Percentiles rank a stretch among this genome's conserved stretches.
Conservation (phyloP, 78 protist species). For the Trichosphaerium sp. region DNA sequence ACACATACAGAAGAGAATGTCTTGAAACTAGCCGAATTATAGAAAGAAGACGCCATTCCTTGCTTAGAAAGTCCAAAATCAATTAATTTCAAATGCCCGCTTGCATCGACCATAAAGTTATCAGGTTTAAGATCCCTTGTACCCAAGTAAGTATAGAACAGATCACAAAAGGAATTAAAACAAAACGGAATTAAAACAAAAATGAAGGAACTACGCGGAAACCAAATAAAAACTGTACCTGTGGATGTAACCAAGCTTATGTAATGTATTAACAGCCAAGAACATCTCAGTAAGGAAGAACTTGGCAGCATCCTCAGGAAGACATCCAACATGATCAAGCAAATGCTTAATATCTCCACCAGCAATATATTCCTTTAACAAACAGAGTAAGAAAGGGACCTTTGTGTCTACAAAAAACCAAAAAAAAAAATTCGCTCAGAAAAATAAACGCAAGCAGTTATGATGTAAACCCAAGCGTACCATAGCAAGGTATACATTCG, state of each 20-base stretch:
- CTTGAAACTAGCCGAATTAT: too few relatives aligned
- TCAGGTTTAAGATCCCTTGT: conserved; percentile 87
- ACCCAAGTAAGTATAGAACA: too few relatives aligned
- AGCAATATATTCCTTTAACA: conserved; percentile 34
- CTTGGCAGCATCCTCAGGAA: conserved; percentile 49
- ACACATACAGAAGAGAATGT: too few relatives aligned
- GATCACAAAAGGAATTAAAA: too few relatives aligned
- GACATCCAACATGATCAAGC: conserved; percentile 17
- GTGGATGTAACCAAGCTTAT: conserved; percentile 60
- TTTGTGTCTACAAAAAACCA: too few relatives aligned
- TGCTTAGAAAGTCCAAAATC: conserved; percentile 91
- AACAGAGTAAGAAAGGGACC: too few relatives aligned
- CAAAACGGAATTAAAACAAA: too few relatives aligned
- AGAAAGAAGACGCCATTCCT: too few relatives aligned
- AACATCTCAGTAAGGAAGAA: conserved; percentile 75
- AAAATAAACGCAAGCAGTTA: not conserved
- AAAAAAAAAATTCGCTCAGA: too few relatives aligned
- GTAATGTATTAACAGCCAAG: conserved; percentile 70
- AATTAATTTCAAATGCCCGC: conserved; percentile 65
- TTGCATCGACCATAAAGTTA: conserved; percentile 43
- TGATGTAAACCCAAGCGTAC: conserved; percentile 37
- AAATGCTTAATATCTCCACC: conserved; percentile 70
- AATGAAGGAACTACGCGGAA: too few relatives aligned
- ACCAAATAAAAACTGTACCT: too few relatives aligned
- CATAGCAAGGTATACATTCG: conserved; percentile 62